Conservation (phyloP, 768 basidiomycete genomes). For the Xerocomus potaroensis region DNA sequence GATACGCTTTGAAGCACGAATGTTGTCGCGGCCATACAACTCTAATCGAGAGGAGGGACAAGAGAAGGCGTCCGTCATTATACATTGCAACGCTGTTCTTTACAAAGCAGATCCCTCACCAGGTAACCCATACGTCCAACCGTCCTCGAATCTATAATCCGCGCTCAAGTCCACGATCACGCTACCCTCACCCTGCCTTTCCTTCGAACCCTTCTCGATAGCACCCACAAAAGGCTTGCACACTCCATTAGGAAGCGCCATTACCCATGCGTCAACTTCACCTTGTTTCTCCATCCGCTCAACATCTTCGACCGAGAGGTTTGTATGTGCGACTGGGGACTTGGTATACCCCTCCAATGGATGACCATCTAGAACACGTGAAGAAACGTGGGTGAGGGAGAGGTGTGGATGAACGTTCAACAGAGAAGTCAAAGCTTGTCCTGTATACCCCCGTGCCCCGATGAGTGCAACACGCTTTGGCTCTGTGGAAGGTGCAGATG, state of each 20-base stretch:
- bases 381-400: constrained; percentile 91
- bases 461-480: constrained; percentile 92
- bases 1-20: constrained; percentile 76
- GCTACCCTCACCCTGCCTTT: constrained; percentile 46
- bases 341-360: constrained; percentile 81
- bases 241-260: constrained; percentile 97
- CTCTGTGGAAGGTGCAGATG: constrained; percentile 44
- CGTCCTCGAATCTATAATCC: constrained; percentile 91
- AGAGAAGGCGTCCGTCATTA: constrained; percentile 35
- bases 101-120: constrained; percentile 63
- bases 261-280: constrained; percentile 96
- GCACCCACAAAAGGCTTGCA: constrained; percentile 97
- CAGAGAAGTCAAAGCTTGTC: constrained; percentile 85
- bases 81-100: constrained; percentile 30
- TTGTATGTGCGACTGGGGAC: constrained; percentile 65
- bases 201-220: constrained; percentile 68
- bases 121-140: constrained; percentile 97
- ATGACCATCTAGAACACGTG: constrained; percentile 85
- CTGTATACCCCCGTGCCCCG: constrained; percentile 94
- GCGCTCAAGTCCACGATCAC: constrained; percentile 92
- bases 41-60: constrained; percentile 46
- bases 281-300: constrained; percentile 84
- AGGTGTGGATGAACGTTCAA: constrained; percentile 86
- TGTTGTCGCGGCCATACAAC: constrained; percentile 70
- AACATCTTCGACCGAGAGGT: constrained; percentile 75